phyloP scores from a whole-genome alignment of 1,284 basidiomycete genomes.

The Boletellus sp. region DNA sequence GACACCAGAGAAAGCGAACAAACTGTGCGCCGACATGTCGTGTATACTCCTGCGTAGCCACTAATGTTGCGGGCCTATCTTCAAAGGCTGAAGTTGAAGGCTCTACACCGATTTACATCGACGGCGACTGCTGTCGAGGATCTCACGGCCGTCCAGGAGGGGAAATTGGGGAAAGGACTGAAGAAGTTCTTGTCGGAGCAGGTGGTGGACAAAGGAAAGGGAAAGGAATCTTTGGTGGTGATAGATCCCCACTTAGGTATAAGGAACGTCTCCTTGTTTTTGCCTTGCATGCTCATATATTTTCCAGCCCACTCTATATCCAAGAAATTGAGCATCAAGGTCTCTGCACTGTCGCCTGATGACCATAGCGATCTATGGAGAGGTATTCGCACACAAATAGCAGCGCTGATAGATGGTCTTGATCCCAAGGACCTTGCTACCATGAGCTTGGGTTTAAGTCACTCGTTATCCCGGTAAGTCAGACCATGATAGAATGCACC shows the following conservation, averaged over 20 bases:
- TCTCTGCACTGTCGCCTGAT: constrained; percentile 47
- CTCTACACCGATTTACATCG: constrained; percentile 93
- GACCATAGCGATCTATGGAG: constrained; percentile 82
- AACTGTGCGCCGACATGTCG: constrained; percentile 62
- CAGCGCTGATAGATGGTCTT: constrained; percentile 82
- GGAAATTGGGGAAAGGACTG: constrained; percentile 89
- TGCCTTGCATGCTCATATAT: constrained; percentile 6
- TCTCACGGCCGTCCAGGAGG: constrained; percentile 88
- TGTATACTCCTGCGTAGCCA: constrained; percentile 3
- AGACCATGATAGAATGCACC: constrained; percentile 4
- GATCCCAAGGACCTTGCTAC: constrained; percentile 96
- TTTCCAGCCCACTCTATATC: constrained; percentile 75
- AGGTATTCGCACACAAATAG: constrained; percentile 89
- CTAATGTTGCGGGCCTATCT: not conserved
- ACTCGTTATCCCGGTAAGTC: constrained; percentile 84
- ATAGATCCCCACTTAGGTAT: constrained; percentile 88
- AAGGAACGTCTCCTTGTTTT: constrained; percentile 26
- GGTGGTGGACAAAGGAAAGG: constrained; percentile 83
- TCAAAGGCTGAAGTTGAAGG: constrained; percentile 85
- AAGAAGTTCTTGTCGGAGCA: constrained; percentile 93
- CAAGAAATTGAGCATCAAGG: constrained; percentile 93
- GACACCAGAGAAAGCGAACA: constrained; percentile 86
- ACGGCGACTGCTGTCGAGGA: constrained; percentile 99
- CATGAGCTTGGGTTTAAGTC: constrained; percentile 96
- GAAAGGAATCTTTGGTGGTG: constrained; percentile 85